Evolutionary conservation across 305 asterid genomes (phyloP).

Genomic region (Fraxinus platypoda): DNA sequence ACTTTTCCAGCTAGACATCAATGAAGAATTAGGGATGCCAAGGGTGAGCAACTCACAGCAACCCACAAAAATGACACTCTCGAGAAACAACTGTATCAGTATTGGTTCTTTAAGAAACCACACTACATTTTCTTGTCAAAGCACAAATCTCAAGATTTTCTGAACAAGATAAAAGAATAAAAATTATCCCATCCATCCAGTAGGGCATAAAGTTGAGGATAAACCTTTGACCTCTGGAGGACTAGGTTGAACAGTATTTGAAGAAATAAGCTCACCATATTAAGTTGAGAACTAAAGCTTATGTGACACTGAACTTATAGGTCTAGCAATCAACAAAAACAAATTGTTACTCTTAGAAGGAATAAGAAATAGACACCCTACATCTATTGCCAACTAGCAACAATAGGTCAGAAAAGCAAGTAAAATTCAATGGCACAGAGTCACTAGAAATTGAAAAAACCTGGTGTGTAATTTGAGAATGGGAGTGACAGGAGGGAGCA

Average conservation of each 20-base stretch:
- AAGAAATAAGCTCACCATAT: slow-evolving; percentile 11
- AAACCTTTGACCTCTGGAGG: slow-evolving; percentile 6
- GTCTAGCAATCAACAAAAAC: not conserved
- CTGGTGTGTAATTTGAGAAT: not conserved
- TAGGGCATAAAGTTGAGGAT: not conserved
- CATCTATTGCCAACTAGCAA: not conserved
- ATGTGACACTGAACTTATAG: not conserved
- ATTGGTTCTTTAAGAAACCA: not conserved
- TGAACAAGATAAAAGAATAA: not conserved
- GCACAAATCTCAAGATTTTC: not conserved
- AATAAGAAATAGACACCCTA: slow-evolving; percentile 6
- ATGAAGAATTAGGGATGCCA: not conserved
- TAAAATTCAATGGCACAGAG: not conserved
- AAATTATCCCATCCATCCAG: slow-evolving; percentile 11
- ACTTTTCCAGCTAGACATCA: slow-evolving; percentile 8
- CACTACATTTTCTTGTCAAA: not conserved
- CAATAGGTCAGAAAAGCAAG: slow-evolving; percentile 2
- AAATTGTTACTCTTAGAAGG: not conserved
- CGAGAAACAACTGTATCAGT: not conserved
- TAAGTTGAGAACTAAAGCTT: not conserved
- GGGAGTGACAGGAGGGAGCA: slow-evolving; percentile 25
- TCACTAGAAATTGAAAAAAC: not conserved
- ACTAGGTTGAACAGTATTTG: slow-evolving; percentile 3
- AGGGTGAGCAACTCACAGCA: slow-evolving; percentile 3
- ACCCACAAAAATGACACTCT: slow-evolving; percentile 11